phyloP scores from a whole-genome alignment of 2,329 filamentous ascomycete genomes.

The Elsinoe necatrix region DNA sequence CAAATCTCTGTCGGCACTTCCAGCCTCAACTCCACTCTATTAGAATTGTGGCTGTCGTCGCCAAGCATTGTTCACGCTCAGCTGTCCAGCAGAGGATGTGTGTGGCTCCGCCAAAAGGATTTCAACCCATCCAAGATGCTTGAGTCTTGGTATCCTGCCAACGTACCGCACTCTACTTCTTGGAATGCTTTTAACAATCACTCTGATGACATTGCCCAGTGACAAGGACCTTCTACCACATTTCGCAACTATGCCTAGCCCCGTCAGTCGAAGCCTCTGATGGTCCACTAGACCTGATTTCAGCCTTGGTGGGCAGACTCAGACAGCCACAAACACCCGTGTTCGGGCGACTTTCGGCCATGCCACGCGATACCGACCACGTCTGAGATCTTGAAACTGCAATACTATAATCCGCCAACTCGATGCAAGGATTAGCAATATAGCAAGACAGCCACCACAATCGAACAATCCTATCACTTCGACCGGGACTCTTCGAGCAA shows the following conservation, averaged over 20 bases:
- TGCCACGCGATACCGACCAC: background rate
- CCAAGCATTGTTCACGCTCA: background rate
- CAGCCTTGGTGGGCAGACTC: background rate
- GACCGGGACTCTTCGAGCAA: background rate
- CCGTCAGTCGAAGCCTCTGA: background rate
- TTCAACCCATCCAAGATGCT: background rate
- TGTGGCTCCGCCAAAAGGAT: background rate
- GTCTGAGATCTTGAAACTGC: background rate
- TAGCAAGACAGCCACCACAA: background rate
- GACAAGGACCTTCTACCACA: background rate
- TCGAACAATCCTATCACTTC: background rate
- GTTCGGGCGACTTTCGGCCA: constrained; percentile 9
- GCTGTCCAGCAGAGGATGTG: background rate
- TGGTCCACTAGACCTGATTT: too few relatives aligned
- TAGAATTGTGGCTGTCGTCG: background rate
- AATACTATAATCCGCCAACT: background rate
- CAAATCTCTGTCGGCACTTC: background rate
- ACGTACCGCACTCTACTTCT: background rate
- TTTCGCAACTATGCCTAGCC: background rate
- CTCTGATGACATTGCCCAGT: constrained; percentile 1
- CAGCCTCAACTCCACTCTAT: background rate
- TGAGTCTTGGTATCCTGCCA: background rate
- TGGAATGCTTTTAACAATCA: background rate
- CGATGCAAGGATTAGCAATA: too few relatives aligned
- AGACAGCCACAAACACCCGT: background rate